Evolutionary conservation across 208 protist genomes (phyloP), one percentile per base, ranked within the genome.

Genomic region (Crithidia fasciculata): DNA sequence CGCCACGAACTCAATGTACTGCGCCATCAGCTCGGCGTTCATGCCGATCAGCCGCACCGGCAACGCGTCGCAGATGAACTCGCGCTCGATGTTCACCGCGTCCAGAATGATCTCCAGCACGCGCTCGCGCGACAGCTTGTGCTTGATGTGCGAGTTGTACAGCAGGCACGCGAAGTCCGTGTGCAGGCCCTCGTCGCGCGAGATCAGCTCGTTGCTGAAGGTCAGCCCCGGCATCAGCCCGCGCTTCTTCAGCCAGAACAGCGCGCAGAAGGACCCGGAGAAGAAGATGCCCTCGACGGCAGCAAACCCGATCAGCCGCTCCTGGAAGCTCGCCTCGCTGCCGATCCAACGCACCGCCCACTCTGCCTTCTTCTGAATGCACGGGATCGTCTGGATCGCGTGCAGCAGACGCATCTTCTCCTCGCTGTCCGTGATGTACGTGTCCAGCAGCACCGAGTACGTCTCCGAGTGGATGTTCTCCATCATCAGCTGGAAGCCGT

Each of bases 201-300:
- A 98, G 79, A 99, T 99, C 12, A 99, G 90, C 88, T 99, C 98
- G 86, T 99, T 99, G 67, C 93, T 98, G 87, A 99, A 99, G 36
- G 97, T 98, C 45, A 99, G 95, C 15, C 99, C 99, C 2, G 98
- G 99, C 98, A 99, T 99, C 72, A 99, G 77, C 18, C 97, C 98
- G 67, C 98, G 94, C 89, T 99, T 99, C 97, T 99, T 99, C 54
- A 99, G 80, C 98, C 98, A 99, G 87, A 99, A 99, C 55, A 99
- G 98, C 19, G 98, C 87, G 80, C 98, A 99, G 90, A 99, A 99
- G 37, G 90, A 97, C 50, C 98, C 98, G 53, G 90, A 98, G 87
- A 99, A 99, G 92, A 99, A 99, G 78, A 99, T 99, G 81, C 99
- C 99, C 83, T 99, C 99, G 15, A 99, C 98, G 10, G 95, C 93